phyloP scores from a whole-genome alignment of 768 basidiomycete species.

The Tephrocybe rancida region DNA sequence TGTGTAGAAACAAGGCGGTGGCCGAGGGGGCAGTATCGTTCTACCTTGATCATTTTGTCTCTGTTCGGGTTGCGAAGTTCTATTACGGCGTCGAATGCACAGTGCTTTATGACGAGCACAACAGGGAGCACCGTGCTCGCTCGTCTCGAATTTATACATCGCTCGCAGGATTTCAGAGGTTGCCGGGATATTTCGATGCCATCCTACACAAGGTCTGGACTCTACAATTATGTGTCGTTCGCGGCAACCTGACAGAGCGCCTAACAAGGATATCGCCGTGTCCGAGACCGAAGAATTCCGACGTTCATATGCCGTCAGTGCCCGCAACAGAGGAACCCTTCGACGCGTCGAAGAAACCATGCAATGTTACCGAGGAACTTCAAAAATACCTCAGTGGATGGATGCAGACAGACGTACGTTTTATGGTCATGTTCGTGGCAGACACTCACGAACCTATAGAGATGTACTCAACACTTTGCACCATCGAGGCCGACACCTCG shows the following conservation, averaged over 20 bases:
- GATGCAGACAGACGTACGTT: conserved; percentile 24
- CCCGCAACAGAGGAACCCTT: conserved; percentile 4
- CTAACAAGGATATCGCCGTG: not conserved
- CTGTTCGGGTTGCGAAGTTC: conserved; percentile 16
- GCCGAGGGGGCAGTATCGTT: conserved; percentile 21
- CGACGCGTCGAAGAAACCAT: conserved; percentile 15
- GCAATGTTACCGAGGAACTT: conserved; percentile 24
- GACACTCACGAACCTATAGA: conserved; percentile 8
- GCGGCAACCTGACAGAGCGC: conserved; percentile 26
- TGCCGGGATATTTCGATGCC: conserved; percentile 21
- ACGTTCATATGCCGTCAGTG: conserved; percentile 13
- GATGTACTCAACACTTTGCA: conserved; percentile 25
- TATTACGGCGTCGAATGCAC: conserved; percentile 9
- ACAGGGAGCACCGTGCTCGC: conserved; percentile 13
- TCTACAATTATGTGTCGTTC: no score
- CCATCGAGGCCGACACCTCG: conserved; percentile 23
- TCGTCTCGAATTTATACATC: not conserved
- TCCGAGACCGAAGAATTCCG: conserved; percentile 38
- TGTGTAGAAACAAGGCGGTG: conserved; percentile 18
- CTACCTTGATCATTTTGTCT: conserved; percentile 20
- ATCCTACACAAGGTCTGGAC: conserved; percentile 29
- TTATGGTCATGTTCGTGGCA: not conserved
- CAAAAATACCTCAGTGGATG: conserved; percentile 23
- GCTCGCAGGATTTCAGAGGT: not conserved
- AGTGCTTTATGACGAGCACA: not conserved